Base-by-base conservation (phyloP, 2,329 filamentous ascomycete species). In the Piedraia hortae region DNA sequence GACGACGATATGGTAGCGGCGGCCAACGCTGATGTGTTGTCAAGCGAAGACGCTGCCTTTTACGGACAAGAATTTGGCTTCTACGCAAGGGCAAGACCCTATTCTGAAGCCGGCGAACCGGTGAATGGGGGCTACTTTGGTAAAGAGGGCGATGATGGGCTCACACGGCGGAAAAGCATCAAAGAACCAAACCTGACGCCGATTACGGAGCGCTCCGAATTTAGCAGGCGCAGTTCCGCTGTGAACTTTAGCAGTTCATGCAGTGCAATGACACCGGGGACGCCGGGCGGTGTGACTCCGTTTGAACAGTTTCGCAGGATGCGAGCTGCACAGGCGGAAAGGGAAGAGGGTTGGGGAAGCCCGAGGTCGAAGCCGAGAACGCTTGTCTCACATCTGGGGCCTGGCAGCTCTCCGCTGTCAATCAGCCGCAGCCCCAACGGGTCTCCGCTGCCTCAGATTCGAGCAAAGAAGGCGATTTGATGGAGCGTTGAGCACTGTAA, bases 41-140 rank as follows among this genome's bases (percentile, higher is more conserved):
- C 85, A 20, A 80, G 77, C 33, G 85, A 97, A 37, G 69, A 69
- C 4, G 82, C 91, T 31, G 82, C 77, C 1, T 88, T 85, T 51
- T 97, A 97, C 38, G 85, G 85, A 0, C 70, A 78, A 33, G 85
- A 97, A 42, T 97, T 97, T 38, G 80, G 78, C 1, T 97, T 97
- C 43, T 97, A 90, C 42, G 77, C 80, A 6, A 41, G 46, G 19
- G 40, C 45, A 1, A 46, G 42, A 12, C 34, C 38, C 20, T 54
- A 52, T 14, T 34, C 37, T 10, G n/a, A n/a, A n/a, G 50, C 48
- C 14, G 16, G 16, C 10, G 12, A 13, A 4, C 73, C 70, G 33
- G 59, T 64, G 8, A 72, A 77, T 33, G 85, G 85, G 13, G 85
- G 85, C 10, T 90, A 75, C 45, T 93, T 93, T 38, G 77, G 75